These are phyloP conservation scores for Phytophthora europaea DNA, from an alignment of 352 stramenopile genomes.

Conservation along the genomic window DNA sequence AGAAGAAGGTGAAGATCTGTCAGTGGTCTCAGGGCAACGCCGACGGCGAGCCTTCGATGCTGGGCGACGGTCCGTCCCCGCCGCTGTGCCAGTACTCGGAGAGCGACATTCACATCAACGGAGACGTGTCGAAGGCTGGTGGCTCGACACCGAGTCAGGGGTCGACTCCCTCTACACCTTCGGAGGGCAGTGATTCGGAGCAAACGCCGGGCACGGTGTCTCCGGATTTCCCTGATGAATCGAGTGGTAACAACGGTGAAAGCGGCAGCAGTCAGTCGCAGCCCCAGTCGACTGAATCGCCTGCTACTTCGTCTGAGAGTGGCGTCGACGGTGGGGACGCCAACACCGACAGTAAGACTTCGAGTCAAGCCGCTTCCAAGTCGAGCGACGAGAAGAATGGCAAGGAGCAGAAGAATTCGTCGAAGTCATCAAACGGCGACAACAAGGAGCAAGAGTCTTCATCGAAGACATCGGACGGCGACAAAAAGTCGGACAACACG, in stretches of 20 bases:
- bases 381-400: not conserved
- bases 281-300: not conserved
- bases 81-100: conserved; percentile 38
- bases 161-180: not conserved
- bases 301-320: not conserved
- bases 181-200: not conserved
- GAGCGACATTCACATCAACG: conserved; percentile 37
- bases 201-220: conserved; percentile 3
- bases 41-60: conserved; percentile 16
- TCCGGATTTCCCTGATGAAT: conserved; percentile 6
- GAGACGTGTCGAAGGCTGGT: conserved; percentile 27
- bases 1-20: conserved; percentile 33
- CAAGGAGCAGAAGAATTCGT: not conserved
- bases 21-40: conserved; percentile 41
- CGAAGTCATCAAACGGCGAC: not conserved
- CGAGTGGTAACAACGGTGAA: not conserved
- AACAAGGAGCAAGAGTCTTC: not conserved
- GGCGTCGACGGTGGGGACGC: not conserved
- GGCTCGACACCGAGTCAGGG: conserved; percentile 7
- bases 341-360: not conserved
- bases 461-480: conserved; percentile 8
- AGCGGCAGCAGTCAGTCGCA: conserved; percentile 1
- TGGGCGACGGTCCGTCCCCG: conserved; percentile 38
- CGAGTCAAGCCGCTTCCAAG: not conserved
- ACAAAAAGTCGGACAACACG: conserved; percentile 14